These are phyloP conservation scores for Annona squamosa DNA, from an alignment of 164 flowering plant species.

Conservation along the genomic window DNA sequence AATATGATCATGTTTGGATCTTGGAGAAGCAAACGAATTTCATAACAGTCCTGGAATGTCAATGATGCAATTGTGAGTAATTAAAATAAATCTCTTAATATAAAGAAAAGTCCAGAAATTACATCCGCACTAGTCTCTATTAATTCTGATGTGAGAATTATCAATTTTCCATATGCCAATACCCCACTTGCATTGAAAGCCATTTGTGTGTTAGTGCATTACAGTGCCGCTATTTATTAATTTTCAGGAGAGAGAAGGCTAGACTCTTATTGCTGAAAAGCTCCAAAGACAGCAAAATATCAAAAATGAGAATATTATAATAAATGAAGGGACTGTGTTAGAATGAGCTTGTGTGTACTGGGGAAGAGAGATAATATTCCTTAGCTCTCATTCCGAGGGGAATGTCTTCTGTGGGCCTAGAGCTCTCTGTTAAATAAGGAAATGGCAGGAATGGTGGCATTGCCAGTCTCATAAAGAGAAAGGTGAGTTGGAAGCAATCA, in stretches of 20 bases:
- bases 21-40: neutral
- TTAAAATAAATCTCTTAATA: neutral
- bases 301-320: constrained; percentile 1
- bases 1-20: neutral
- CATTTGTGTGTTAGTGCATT: neutral
- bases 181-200: neutral
- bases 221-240: neutral
- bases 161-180: neutral
- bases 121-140: neutral
- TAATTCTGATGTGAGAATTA: neutral
- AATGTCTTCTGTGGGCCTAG: constrained; percentile 66
- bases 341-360: constrained; percentile 23
- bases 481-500: constrained; percentile 23
- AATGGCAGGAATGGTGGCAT: constrained; percentile 16
- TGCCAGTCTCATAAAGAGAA: constrained; percentile 32
- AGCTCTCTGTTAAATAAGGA: constrained; percentile 16
- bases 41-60: neutral
- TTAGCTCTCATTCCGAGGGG: constrained; percentile 56
- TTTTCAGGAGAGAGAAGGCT: neutral
- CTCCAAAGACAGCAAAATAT: neutral
- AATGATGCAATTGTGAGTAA: neutral
- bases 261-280: neutral
- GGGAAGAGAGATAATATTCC: constrained; percentile 35
- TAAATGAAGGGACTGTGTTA: constrained; percentile 15
- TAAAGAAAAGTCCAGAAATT: neutral